Evolutionary conservation across 2,329 filamentous ascomycete species (phyloP), one percentile per base, ranked within the genome.

Genomic region (Anthostomella pinea): DNA sequence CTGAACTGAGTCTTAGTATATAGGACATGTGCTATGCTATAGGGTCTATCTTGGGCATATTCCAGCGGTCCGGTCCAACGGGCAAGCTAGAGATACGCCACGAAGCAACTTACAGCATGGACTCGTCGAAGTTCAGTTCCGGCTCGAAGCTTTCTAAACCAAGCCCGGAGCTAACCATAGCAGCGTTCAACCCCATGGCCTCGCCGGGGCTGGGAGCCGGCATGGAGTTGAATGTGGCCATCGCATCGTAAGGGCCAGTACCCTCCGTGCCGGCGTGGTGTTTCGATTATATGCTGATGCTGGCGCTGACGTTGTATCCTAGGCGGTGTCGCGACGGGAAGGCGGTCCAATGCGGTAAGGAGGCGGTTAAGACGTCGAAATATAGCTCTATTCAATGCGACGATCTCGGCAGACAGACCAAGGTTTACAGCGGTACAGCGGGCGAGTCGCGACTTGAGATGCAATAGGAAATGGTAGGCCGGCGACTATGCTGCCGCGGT

Each of bases 161-260:
- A 49, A 75, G 59, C 22, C 56, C 55, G 19, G 50, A 46, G 38
- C 40, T 64, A 59, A 33, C 61, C 63, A 57, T 55, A 27, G 54
- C 43, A 29, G 53, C 53, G 45, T 67, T 69, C 59, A 77, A 59
- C 45, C 59, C 61, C 60, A 77, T 68, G 46, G 61, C 54, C 48
- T 75, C 70, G 55, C 59, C 63, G 45, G 64, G 58, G 43, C 67
- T 63, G 51, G 66, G 66, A 54, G 64, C 66, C 63, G 70, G 64
- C 66, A 78, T 72, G 57, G 73, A 67, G 61, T 75, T 77, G 67
- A 70, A 79, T 54, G 68, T 67, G 49, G 73, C 72, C 76, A 79
- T 79, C 56, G 67, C 72, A 75, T 75, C 51, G 59, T 64, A 49
- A 48, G 53, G 51, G 51, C 48, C 44, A 38, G 33, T 34, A 41